Conservation (phyloP, 106 monocot genomes). For the Dendrobium officinale region DNA sequence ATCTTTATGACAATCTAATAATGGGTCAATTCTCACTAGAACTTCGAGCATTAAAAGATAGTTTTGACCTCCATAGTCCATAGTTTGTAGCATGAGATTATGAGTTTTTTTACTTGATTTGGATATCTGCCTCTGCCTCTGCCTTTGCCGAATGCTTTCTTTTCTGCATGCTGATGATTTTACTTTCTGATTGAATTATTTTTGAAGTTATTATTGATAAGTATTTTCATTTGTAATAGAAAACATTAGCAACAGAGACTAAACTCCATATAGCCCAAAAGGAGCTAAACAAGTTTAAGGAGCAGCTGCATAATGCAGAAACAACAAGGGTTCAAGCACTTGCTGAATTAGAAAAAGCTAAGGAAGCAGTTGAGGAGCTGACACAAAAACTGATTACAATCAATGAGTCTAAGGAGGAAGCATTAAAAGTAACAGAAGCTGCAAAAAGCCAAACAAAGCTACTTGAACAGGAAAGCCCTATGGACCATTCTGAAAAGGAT, state of each 20-base stretch:
- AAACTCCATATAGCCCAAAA: conserved; percentile 56
- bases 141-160: not conserved
- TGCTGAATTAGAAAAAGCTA: conserved; percentile 44
- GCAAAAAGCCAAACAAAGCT: conserved; percentile 33
- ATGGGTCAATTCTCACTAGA: not conserved
- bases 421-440: conserved; percentile 37
- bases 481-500: conserved; percentile 13
- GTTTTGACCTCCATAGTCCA: not conserved
- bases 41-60: not conserved
- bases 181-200: not conserved
- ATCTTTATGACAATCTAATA: not conserved
- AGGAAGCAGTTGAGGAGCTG: conserved; percentile 34
- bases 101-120: not conserved
- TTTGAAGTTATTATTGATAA: not conserved
- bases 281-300: conserved; percentile 50
- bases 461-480: conserved; percentile 21
- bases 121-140: not conserved
- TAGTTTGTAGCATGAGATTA: not conserved
- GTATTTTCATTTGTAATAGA: conserved; percentile 11
- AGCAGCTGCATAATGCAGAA: conserved; percentile 47
- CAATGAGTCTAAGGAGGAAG: conserved; percentile 45
- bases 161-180: not conserved
- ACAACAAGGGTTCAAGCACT: conserved; percentile 37
- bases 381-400: conserved; percentile 27
- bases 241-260: conserved; percentile 43